A percentile compares a stretch with the other conserved stretches of the same genome.
These are phyloP conservation scores for Suillus clintonianus DNA, from an alignment of 768 basidiomycete genomes.

Conservation along the genomic window DNA sequence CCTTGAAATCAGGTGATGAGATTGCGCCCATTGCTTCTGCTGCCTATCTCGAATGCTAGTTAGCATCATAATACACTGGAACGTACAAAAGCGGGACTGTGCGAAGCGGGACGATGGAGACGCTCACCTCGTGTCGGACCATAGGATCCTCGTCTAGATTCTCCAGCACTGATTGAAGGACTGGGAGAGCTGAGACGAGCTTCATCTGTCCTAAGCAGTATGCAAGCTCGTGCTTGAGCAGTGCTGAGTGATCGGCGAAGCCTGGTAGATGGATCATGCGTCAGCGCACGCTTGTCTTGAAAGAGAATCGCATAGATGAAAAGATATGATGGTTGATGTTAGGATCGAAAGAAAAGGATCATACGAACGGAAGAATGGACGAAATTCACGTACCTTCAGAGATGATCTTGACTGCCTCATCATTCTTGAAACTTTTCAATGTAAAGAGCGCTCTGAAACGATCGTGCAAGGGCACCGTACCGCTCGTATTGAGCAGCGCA, in stretches of 20 bases:
- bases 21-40: conserved; percentile 99
- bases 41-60: conserved; percentile 52
- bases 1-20: conserved; percentile 63
- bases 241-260: conserved; percentile 81
- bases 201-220: conserved; percentile 96
- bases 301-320: not conserved
- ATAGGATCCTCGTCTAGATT: conserved; percentile 81
- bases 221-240: conserved; percentile 96
- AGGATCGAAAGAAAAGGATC: conserved; percentile 4
- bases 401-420: conserved; percentile 83
- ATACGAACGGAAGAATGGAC: conserved; percentile 1
- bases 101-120: conserved; percentile 1
- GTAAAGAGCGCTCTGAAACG: conserved; percentile 92
- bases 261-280: conserved; percentile 44
- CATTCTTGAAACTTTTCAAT: conserved; percentile 77
- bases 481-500: conserved; percentile 74
- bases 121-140: conserved; percentile 92
- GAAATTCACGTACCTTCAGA: conserved; percentile 61
- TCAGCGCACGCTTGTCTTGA: not conserved
- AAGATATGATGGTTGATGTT: not conserved
- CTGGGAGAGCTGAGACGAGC: conserved; percentile 68
- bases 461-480: conserved; percentile 76
- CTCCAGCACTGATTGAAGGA: conserved; percentile 74
- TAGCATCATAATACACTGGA: conserved; percentile 2
- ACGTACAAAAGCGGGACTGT: not conserved